Base-by-base conservation (phyloP, 768 basidiomycete species). In the Amanita phalloides region DNA sequence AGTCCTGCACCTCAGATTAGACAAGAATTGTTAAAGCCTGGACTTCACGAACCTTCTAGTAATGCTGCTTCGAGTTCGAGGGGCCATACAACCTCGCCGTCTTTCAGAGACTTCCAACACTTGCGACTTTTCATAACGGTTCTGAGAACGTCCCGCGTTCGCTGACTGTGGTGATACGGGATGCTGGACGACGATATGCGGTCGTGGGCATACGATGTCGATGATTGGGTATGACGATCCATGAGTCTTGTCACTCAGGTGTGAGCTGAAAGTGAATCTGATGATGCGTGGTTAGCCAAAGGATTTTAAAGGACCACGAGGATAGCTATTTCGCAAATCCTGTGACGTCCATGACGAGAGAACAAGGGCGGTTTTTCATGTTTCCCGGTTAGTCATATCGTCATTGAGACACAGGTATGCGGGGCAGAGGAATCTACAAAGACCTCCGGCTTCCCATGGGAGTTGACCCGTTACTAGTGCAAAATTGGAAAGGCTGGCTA, bases 21-120 rank as follows among this genome's bases (percentile, higher is more conserved):
- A 55, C 49, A 44, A 25, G 45, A 20, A 36, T 33, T 4, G 7
- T 37, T 48, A 21, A 39, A 20, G 17, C 42, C 25, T 45, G 47
- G 30, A 30, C 23, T 45, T 21, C 14, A 44, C 67, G 39, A 55
- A 83, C 86, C 86, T 74, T 86, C 81, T 39, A 89, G 75, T 57
- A 89, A 71, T 37, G 83, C 82, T 26, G 81, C 84, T 69, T 89
- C 86, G 47, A 89, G 78, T 58, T 83, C 77, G 9, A 82, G 84
- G 48, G 86, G 86, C 86, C 86, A 88, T 20, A 89, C 85, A 8
- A 82, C 75, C 62, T 88, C 85, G 28, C 80, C 78, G 42, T 83
- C 85, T 61, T 78, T 77, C 25, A 82, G 65, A 0, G 82, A 85
- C 62, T 86, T 85, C 83, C 84, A 88, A 60, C 76, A 82, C 65